These are phyloP conservation scores for Hordeum pubiflorum DNA, from an alignment of 202 grass and related monocot genomes.

Conservation along the genomic window DNA sequence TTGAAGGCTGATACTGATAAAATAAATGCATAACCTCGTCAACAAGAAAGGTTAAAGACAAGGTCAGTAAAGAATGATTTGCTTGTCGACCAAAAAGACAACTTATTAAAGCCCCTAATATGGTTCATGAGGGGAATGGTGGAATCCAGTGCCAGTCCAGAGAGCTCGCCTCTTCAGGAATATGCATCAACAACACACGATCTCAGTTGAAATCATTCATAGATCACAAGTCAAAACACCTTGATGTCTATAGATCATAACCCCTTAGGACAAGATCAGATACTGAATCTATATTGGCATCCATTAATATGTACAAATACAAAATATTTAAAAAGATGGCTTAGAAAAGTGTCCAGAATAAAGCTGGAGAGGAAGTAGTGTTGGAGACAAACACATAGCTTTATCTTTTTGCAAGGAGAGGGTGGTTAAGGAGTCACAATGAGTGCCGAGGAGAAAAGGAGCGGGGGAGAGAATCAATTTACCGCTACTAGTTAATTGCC, in stretches of 20 bases:
- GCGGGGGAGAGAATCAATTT: too few relatives aligned
- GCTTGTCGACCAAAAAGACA: slow-evolving; percentile 33
- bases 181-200: slow-evolving; percentile 73
- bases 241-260: slow-evolving; percentile 67
- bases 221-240: slow-evolving; percentile 69
- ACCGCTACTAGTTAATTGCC: too few relatives aligned
- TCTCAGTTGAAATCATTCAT: slow-evolving; percentile 82
- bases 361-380: too few relatives aligned
- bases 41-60: slow-evolving; percentile 36
- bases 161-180: slow-evolving; percentile 48
- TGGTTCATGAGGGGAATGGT: slow-evolving; percentile 43
- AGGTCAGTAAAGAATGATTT: slow-evolving; percentile 31
- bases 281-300: slow-evolving; percentile 76
- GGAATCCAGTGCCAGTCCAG: slow-evolving; percentile 38
- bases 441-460: too few relatives aligned
- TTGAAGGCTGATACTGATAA: slow-evolving; percentile 33
- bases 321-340: too few relatives aligned
- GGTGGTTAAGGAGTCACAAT: too few relatives aligned
- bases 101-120: slow-evolving; percentile 26
- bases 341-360: too few relatives aligned
- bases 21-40: slow-evolving; percentile 29
- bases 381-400: too few relatives aligned
- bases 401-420: too few relatives aligned
- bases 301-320: slow-evolving; percentile 26
- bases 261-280: slow-evolving; percentile 91